Evolutionary conservation across 805 yeast genomes (phyloP), one percentile per base, ranked within the genome.

Genomic region (Lachancea mirantina): DNA sequence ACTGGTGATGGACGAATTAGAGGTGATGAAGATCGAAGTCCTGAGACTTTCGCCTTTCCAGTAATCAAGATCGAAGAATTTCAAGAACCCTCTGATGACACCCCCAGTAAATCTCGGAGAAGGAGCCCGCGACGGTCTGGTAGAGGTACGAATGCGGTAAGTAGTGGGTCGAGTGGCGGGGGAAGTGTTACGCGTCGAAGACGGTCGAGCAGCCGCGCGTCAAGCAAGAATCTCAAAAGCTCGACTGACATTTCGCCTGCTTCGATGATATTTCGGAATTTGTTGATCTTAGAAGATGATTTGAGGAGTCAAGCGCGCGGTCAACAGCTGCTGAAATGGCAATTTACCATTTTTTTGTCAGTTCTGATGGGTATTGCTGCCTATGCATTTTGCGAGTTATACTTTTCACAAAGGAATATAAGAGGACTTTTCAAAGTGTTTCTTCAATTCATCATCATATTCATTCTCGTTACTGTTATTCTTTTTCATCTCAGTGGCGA

Each of bases 401-500:
- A 57, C 38, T 41, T 50, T 50, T 28, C 57, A 64, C 38, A 67
- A 62, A 38, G 49, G 50, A 26, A 62, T 60, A 39, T 74, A 1
- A 47, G 63, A 6, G 64, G 70, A 0, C 41, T 64, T 4, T 60
- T 62, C 37, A 55, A 57, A 15, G 50, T 61, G 23, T 45, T 61
- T 15, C 49, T 68, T 14, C 61, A 76, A 50, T 74, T 84, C 30
- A 50, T 75, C 9, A 68, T 83, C 3, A 62, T 79, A 11, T 77
- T 79, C 32, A 68, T 74, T 13, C 45, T 72, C 18, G 74, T 88
- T 13, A 82, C 95, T 0, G 59, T 87, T 35, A 68, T 76, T 16
- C 63, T 89, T 26, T 89, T 84, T 58, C 87, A 82, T 49, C 58
- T 89, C 21, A 79, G 94, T 15, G 98, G 98, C 1, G 92, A 87